Percentiles rank a stretch among this genome's conserved stretches.
Evolutionary conservation across 2,329 filamentous ascomycete species (phyloP).

Genomic region (Aspergillus sp.): DNA sequence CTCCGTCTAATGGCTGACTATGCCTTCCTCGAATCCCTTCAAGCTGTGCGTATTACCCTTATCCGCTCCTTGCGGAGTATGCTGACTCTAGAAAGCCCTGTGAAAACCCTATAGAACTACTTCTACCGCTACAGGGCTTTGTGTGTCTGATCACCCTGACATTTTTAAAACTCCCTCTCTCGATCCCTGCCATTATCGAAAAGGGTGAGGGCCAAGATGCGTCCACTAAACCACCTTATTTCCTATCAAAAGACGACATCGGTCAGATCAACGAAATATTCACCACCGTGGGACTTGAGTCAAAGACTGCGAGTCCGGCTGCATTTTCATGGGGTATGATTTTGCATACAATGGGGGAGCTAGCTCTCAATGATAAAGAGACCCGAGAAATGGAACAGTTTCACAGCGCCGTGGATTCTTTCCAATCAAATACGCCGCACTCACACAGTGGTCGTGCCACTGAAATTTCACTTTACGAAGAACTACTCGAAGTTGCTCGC

Average conservation of each 20-base stretch:
- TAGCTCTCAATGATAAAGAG: conserved; percentile 63
- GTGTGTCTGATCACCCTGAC: conserved; percentile 69
- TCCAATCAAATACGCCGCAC: conserved; percentile 37
- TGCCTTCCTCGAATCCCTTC: conserved; percentile 67
- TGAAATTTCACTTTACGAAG: conserved; percentile 47
- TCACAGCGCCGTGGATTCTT: conserved; percentile 41
- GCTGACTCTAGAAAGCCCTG: conserved; percentile 34
- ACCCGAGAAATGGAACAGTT: conserved; percentile 44
- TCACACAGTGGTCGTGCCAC: conserved; percentile 27
- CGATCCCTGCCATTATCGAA: conserved; percentile 53
- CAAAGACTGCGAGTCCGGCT: conserved; percentile 68
- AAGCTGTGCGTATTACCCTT: conserved; percentile 48
- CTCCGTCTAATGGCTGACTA: conserved; percentile 69
- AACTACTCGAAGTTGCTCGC: conserved; percentile 47
- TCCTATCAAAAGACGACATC: conserved; percentile 69
- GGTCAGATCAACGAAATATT: conserved; percentile 72
- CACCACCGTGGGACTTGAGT: conserved; percentile 55
- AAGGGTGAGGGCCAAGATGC: conserved; percentile 23
- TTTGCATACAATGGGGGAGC: conserved; percentile 66
- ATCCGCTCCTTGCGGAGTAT: conserved; percentile 8
- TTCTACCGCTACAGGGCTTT: conserved; percentile 66
- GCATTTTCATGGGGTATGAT: conserved; percentile 81
- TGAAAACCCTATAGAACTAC: conserved; percentile 37
- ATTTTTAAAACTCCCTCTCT: conserved; percentile 67
- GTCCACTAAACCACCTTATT: conserved; percentile 54